Conservation (phyloP, 805 yeast species). For the Sugiyamaella smithiae region DNA sequence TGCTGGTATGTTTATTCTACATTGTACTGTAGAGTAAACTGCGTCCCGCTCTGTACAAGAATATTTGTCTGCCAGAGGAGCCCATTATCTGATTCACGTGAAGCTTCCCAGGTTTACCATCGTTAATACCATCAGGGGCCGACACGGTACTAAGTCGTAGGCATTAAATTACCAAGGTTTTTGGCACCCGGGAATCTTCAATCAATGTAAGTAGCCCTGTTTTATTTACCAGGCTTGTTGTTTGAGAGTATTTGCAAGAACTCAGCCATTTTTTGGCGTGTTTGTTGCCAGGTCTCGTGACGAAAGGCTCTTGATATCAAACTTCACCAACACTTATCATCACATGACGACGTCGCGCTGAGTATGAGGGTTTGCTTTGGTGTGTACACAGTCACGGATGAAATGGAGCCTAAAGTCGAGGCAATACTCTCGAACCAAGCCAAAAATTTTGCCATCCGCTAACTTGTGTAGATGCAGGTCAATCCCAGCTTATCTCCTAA, state of each 20-base stretch:
- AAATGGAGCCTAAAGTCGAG: too few species aligned
- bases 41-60: not conserved
- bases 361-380: too few species aligned
- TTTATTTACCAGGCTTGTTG: not conserved
- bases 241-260: not conserved
- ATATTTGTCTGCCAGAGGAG: not conserved
- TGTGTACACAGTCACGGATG: too few species aligned
- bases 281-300: conserved; percentile 2
- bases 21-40: not conserved
- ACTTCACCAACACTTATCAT: conserved; percentile 3
- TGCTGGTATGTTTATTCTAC: too few species aligned
- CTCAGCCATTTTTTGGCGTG: not conserved
- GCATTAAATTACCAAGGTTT: too few species aligned
- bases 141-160: too few species aligned
- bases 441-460: too few species aligned
- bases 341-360: conserved; percentile 10
- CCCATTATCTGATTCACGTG: not conserved
- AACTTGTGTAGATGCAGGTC: not conserved
- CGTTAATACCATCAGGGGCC: not conserved
- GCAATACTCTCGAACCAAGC: too few species aligned
- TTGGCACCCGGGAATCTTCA: not conserved
- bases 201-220: not conserved
- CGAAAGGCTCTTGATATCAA: not conserved
- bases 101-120: not conserved
- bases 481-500: not conserved